Percentiles rank a stretch among this genome's conserved stretches.
Evolutionary conservation across 306 rosid species (phyloP).

Genomic region (Cucurbita ficifolia): DNA sequence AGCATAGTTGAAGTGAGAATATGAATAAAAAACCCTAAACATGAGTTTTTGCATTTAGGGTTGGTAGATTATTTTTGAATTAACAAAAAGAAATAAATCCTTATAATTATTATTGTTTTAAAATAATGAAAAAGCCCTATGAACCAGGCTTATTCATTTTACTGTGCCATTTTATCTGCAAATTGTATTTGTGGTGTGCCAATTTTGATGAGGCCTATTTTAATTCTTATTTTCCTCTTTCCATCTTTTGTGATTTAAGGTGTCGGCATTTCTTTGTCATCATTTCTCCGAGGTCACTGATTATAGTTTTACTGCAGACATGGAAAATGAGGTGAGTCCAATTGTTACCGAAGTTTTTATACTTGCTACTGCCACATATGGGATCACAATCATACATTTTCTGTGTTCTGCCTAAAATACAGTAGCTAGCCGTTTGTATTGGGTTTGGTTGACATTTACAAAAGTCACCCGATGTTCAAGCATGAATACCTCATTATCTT

Average conservation of each 20-base stretch:
- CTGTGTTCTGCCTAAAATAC: not conserved
- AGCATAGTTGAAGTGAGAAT: too few species aligned
- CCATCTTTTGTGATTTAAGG: slow-evolving; percentile 34
- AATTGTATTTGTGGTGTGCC: not conserved
- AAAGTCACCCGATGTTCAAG: not conserved
- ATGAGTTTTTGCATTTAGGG: too few species aligned
- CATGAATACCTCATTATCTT: not conserved
- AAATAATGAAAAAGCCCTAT: too few species aligned
- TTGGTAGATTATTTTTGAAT: too few species aligned
- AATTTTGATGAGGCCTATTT: slow-evolving; percentile 5
- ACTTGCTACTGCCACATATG: not conserved
- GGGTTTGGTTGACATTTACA: not conserved
- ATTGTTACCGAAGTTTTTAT: not conserved
- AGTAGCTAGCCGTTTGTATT: not conserved
- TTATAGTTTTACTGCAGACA: slow-evolving; percentile 91
- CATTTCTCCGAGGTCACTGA: slow-evolving; percentile 92
- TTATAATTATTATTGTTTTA: too few species aligned
- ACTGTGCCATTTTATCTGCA: not conserved
- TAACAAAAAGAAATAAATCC: too few species aligned
- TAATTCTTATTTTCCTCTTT: slow-evolving; percentile 1
- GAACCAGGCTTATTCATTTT: too few species aligned
- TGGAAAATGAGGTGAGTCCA: slow-evolving; percentile 80
- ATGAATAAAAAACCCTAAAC: too few species aligned
- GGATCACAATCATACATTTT: not conserved
- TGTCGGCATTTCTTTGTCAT: slow-evolving; percentile 83